These are phyloP conservation scores for Ustilago lituana DNA, from an alignment of 1,284 basidiomycete species.

Conservation along the genomic window DNA sequence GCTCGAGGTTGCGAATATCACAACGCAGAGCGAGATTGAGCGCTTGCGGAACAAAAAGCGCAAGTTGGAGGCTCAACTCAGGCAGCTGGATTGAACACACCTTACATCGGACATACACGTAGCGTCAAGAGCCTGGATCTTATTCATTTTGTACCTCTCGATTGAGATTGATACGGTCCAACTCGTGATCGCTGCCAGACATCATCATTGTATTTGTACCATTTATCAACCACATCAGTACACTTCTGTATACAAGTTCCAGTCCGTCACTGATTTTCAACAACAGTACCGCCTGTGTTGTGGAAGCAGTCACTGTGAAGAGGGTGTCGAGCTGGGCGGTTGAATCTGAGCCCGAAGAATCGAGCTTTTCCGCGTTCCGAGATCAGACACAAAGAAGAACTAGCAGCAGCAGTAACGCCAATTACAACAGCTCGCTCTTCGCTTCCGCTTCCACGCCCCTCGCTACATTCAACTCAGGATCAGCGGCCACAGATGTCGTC, in stretches of 20 bases:
- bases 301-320: no score
- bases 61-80: constrained; percentile 22
- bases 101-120: no score
- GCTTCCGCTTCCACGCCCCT: no score
- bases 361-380: constrained; percentile 29
- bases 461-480: no score
- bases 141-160: no score
- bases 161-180: no score
- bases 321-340: no score
- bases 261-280: no score
- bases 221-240: not conserved
- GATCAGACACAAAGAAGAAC: constrained; percentile 3
- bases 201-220: constrained; percentile 26
- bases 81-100: constrained; percentile 12
- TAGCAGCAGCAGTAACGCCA: not conserved
- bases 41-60: constrained; percentile 21
- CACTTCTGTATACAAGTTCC: constrained; percentile 1
- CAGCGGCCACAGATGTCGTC: constrained; percentile 16
- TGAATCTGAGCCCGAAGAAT: not conserved
- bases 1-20: constrained; percentile 89
- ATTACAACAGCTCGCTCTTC: no score
- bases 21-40: constrained; percentile 77
- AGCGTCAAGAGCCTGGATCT: no score
- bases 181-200: no score
- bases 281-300: no score